Conservation (phyloP, 2,329 filamentous ascomycete species). For the Tolypocladium tropicale region DNA sequence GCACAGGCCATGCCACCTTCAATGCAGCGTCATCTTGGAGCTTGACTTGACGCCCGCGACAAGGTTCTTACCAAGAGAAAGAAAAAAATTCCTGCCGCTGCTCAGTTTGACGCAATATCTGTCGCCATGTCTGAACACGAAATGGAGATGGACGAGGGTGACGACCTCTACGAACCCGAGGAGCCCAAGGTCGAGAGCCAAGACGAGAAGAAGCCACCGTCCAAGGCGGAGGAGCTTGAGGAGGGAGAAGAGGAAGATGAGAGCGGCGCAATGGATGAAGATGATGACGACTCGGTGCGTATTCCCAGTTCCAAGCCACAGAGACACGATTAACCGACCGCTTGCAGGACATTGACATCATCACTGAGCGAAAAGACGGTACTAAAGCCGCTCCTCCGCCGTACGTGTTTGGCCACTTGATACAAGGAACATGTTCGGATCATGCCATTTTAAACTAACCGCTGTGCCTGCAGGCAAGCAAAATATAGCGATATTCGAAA, state of each 20-base stretch:
- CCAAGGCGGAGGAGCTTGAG: conserved; percentile 45
- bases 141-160: conserved; percentile 60
- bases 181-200: conserved; percentile 33
- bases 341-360: conserved; percentile 54
- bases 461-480: conserved; percentile 34
- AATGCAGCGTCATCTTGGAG: background rate
- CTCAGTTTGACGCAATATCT: conserved; percentile 1
- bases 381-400: conserved; percentile 47
- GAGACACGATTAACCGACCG: background rate
- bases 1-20: background rate
- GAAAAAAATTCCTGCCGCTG: too few relatives aligned
- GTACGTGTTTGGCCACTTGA: conserved; percentile 27
- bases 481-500: conserved; percentile 57
- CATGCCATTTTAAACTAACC: conserved; percentile 1
- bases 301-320: background rate
- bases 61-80: background rate
- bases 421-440: background rate
- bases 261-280: conserved; percentile 49
- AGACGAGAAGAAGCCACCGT: conserved; percentile 16
- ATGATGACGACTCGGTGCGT: conserved; percentile 36
- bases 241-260: conserved; percentile 56
- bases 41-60: background rate
- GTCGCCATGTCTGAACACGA: conserved; percentile 12
- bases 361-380: conserved; percentile 56
- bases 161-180: conserved; percentile 56